Conservation (phyloP, 2,329 filamentous ascomycete genomes). For the Monosporascus ibericus region DNA sequence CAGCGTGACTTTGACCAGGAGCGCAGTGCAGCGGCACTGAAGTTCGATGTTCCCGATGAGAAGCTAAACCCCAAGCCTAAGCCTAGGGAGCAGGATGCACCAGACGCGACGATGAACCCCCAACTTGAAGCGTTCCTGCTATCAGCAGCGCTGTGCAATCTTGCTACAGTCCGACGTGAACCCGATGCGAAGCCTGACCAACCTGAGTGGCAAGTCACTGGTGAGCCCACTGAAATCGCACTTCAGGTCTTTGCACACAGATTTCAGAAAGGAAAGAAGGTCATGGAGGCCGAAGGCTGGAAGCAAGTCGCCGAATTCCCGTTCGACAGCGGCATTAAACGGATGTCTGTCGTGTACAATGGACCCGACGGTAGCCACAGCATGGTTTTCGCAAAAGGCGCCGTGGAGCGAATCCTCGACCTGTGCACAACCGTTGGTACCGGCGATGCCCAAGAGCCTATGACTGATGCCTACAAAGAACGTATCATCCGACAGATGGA, state of each 20-base stretch:
- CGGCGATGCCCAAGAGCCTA: constrained; percentile 33
- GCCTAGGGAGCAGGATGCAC: constrained; percentile 27
- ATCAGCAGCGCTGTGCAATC: constrained; percentile 59
- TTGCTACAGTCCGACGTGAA: constrained; percentile 52
- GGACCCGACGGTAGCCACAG: constrained; percentile 38
- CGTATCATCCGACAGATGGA: constrained; percentile 49
- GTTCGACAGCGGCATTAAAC: constrained; percentile 74
- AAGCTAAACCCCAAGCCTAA: constrained; percentile 37
- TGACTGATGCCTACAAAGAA: constrained; percentile 47
- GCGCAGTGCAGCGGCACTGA: constrained; percentile 53
- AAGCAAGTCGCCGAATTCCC: constrained; percentile 64
- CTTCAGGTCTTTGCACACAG: constrained; percentile 69
- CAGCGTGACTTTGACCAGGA: constrained; percentile 51
- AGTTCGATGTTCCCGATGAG: constrained; percentile 56
- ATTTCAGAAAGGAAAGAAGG: constrained; percentile 54
- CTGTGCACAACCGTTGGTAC: constrained; percentile 44
- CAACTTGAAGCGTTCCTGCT: constrained; percentile 46
- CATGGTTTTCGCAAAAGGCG: constrained; percentile 56
- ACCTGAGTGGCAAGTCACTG: constrained; percentile 58
- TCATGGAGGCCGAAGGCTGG: constrained; percentile 48
- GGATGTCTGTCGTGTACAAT: constrained; percentile 71
- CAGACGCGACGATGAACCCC: constrained; percentile 38
- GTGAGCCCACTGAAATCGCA: constrained; percentile 70
- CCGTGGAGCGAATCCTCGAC: constrained; percentile 55
- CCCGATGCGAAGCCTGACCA: constrained; percentile 46